Percentiles rank a stretch among this genome's conserved stretches.
These are phyloP conservation scores for Rutstroemia sp. DNA, from an alignment of 2,329 filamentous ascomycete species.

Conservation along the genomic window DNA sequence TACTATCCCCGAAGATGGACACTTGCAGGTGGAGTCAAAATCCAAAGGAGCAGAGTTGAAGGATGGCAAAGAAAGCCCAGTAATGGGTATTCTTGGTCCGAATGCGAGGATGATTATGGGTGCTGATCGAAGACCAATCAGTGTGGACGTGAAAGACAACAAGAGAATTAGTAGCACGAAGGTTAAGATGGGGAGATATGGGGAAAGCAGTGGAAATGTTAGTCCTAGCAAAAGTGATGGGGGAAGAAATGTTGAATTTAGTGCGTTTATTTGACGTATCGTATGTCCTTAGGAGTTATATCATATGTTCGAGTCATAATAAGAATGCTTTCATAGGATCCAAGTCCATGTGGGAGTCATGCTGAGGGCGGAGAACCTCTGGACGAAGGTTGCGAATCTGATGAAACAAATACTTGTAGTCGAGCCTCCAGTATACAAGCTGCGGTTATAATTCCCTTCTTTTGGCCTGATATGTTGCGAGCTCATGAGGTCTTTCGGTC, in stretches of 20 bases:
- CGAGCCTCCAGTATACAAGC: no score
- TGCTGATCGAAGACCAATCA: conserved; percentile 18
- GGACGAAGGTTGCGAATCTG: no score
- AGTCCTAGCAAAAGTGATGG: background rate
- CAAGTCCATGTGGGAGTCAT: background rate
- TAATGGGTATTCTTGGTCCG: conserved; percentile 9
- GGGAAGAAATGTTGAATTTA: conserved; percentile 12
- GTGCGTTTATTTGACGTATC: conserved; percentile 19
- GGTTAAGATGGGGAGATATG: conserved; percentile 11
- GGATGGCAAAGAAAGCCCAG: background rate
- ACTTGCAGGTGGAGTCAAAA: conserved; percentile 13
- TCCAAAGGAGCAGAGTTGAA: background rate
- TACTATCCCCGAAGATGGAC: conserved; percentile 6
- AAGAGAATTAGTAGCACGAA: conserved; percentile 13
- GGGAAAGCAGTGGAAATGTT: conserved; percentile 3
- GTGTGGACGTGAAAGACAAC: conserved; percentile 17
- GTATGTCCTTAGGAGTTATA: background rate
- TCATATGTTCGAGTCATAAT: background rate
- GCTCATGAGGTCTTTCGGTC: no score
- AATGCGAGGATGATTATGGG: conserved; percentile 17
- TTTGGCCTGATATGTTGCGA: no score
- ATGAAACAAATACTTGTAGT: no score
- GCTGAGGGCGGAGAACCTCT: no score
- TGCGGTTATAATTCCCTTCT: no score
- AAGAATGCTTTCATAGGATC: background rate